Evolutionary conservation across 2,329 filamentous ascomycete species (phyloP).

Genomic region (Diaporthe aspalathi): DNA sequence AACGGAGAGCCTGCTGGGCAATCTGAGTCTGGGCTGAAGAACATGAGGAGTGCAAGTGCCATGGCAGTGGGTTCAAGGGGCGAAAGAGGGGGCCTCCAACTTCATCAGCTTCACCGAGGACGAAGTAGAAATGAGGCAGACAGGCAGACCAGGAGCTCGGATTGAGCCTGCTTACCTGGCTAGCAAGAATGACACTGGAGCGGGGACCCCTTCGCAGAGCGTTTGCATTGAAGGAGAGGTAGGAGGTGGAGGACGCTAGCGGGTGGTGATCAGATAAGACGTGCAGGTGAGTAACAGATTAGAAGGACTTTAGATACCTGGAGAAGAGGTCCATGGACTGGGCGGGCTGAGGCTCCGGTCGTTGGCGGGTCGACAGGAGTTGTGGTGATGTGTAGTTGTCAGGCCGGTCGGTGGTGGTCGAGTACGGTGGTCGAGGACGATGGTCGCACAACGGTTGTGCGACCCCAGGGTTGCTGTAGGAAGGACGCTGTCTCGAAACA

Average conservation of each 20-base stretch:
- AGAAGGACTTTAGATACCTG: background rate
- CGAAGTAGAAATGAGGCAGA: background rate
- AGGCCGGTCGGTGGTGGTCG: background rate
- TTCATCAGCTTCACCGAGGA: background rate
- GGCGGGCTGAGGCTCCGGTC: background rate
- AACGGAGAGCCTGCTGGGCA: too few relatives aligned
- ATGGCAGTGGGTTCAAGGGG: background rate
- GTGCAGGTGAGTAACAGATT: background rate
- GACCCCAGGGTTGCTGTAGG: background rate
- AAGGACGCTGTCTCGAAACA: background rate
- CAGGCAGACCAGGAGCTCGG: too few relatives aligned
- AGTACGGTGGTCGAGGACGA: background rate
- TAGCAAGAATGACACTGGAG: background rate
- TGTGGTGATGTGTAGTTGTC: background rate
- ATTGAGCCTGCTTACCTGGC: background rate
- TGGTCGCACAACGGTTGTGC: background rate
- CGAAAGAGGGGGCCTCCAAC: background rate
- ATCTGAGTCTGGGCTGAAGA: too few relatives aligned
- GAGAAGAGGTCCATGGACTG: background rate
- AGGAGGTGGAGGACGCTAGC: background rate
- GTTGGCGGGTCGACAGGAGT: background rate
- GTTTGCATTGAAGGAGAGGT: slow-evolving; percentile 5
- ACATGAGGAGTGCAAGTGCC: background rate
- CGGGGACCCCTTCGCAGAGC: background rate
- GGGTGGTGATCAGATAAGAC: background rate